Base-by-base conservation (phyloP, 495 filamentous ascomycete genomes). In the Xylaria intraflava region DNA sequence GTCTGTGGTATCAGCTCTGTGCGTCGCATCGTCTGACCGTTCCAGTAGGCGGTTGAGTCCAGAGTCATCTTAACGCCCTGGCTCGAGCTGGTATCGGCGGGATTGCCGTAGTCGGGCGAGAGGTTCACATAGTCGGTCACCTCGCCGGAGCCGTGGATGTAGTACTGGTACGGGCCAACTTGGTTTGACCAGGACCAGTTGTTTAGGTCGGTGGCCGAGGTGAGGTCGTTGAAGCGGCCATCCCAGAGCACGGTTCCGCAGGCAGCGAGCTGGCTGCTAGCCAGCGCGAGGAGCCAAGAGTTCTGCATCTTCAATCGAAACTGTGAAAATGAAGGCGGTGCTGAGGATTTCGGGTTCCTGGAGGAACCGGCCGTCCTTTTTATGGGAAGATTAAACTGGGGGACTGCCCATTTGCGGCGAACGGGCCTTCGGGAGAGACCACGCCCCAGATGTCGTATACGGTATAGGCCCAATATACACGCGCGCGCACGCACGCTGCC, bases 101-200 rank as follows among this genome's bases (percentile, higher is more conserved):
- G 83, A 64, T 85, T 87, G 69, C 84, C 84, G 74, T 68, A 83
- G 33, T 58, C 51, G 3, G 58, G 42, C 10, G 61, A 61, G 8
- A 85, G 70, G 53, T 77, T 81, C 46, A 87, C 76, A 56, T 87
- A 86, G 46, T 78, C 58, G 14, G 72, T 69, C 2, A 83, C 80
- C 2, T 65, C 33, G 17, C 71, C 77, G 7, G 67, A 61, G 3
- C 83, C 83, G 70, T 87, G 80, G 66, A 87, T 88, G 69, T 88
- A 87, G 74, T 85, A 87, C 61, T 87, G 83, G 66, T 81, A 88
- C 1, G 82, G 78, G 1, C 81, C 81, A 55, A 85, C 79, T 67
- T 84, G 78, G 63, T 79, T 81, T 0, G 69, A 69, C 79, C 80
- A 88, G 11, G 78, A 82, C 85, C 83, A 86, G 52, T 70, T 72